Conservation (phyloP, 1,139 yeast genomes). For the Scheffersomyces titani region DNA sequence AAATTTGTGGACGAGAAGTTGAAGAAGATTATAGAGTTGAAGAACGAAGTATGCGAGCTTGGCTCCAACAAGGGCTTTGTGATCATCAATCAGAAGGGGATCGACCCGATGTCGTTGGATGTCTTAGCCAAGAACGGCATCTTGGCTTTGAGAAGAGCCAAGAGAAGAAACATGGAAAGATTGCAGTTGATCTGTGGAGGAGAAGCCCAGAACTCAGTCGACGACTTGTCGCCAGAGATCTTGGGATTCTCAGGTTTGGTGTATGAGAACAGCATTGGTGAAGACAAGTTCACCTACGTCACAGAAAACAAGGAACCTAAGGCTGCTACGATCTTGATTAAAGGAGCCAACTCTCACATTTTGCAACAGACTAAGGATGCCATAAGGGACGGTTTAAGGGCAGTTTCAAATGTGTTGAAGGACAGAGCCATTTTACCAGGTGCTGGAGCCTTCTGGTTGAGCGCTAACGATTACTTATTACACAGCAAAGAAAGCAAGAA, state of each 20-base stretch:
- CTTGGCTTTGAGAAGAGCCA: conserved; percentile 94
- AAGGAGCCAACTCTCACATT: conserved; percentile 89
- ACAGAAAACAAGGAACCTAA: conserved; percentile 92
- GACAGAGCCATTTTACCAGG: conserved; percentile 92
- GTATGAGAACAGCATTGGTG: conserved; percentile 91
- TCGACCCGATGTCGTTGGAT: conserved; percentile 97
- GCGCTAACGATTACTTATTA: conserved; percentile 70
- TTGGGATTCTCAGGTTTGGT: conserved; percentile 91
- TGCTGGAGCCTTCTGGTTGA: conserved; percentile 92
- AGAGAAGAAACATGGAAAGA: conserved; percentile 99
- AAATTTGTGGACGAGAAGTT: conserved; percentile 93
- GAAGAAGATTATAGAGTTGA: conserved; percentile 86
- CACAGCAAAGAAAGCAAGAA: conserved; percentile 49
- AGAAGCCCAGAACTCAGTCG: conserved; percentile 96
- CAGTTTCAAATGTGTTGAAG: conserved; percentile 87
- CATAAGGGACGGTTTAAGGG: conserved; percentile 92
- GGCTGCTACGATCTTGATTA: conserved; percentile 86
- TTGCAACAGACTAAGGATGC: conserved; percentile 95
- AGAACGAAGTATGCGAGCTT: conserved; percentile 85
- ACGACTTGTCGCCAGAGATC: conserved; percentile 81
- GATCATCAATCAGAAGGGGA: conserved; percentile 96
- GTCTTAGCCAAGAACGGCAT: conserved; percentile 91
- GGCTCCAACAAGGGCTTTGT: conserved; percentile 81
- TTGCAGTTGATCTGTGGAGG: conserved; percentile 96
- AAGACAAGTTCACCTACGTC: conserved; percentile 94